These are phyloP conservation scores for Scedosporium minutisporum DNA, from an alignment of 2,329 filamentous ascomycete genomes.

Conservation along the genomic window DNA sequence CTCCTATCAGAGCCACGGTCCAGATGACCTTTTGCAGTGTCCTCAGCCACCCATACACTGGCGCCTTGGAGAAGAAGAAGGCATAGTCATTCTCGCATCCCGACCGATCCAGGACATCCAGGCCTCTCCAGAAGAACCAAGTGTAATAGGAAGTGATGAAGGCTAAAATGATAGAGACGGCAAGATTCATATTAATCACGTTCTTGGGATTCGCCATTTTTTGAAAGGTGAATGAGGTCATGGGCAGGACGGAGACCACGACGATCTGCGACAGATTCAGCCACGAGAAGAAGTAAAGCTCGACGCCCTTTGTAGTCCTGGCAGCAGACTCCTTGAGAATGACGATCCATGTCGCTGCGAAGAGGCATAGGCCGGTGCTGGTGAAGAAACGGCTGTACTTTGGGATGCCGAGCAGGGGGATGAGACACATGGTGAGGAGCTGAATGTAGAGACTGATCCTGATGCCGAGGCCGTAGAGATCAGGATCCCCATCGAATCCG, in stretches of 20 bases:
- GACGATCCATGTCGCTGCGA: neutral
- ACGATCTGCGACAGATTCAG: neutral
- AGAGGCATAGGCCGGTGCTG: neutral
- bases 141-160: neutral
- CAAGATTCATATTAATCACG: neutral
- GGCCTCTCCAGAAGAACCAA: slow-evolving; percentile 17
- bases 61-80: slow-evolving; percentile 19
- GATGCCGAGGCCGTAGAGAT: neutral
- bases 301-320: neutral
- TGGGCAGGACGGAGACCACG: neutral
- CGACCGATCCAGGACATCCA: slow-evolving; percentile 13
- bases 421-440: neutral
- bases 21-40: slow-evolving; percentile 16
- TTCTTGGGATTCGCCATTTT: neutral
- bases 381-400: neutral
- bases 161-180: neutral
- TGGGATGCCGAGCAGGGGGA: neutral
- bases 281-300: neutral
- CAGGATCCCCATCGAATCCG: neutral
- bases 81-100: slow-evolving; percentile 15
- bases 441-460: neutral
- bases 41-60: slow-evolving; percentile 17
- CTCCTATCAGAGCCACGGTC: slow-evolving; percentile 3
- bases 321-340: neutral
- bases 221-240: neutral